Evolutionary conservation across 495 filamentous ascomycete genomes (phyloP).

Genomic region (Glutinoglossum americanum): DNA sequence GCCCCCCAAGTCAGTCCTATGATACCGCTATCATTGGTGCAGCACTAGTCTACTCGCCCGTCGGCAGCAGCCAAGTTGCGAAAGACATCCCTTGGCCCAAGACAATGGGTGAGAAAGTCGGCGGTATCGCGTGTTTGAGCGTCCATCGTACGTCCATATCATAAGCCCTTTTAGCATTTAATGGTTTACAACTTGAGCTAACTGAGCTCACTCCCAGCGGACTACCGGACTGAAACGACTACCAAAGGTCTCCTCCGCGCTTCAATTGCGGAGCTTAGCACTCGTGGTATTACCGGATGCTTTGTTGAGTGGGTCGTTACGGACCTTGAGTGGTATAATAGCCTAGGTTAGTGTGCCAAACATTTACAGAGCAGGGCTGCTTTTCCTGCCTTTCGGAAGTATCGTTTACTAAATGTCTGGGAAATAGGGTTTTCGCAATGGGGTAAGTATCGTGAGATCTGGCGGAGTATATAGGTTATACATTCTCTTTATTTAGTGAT

Average conservation of each 20-base stretch:
- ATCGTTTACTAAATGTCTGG: conserved; percentile 2
- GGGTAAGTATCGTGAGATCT: conserved; percentile 22
- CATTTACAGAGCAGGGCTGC: conserved; percentile 3
- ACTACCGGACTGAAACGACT: not conserved
- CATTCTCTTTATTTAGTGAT: not conserved
- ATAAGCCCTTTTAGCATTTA: not conserved
- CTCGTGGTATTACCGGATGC: conserved; percentile 18
- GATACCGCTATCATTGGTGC: conserved; percentile 33
- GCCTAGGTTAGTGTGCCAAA: conserved; percentile 10
- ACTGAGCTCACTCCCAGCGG: not conserved
- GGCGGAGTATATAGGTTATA: conserved; percentile 11
- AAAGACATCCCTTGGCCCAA: conserved; percentile 37
- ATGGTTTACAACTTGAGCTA: conserved; percentile 6
- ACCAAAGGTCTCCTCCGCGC: conserved; percentile 8
- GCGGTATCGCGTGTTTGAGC: conserved; percentile 38
- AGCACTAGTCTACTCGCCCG: conserved; percentile 32
- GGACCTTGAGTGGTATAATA: conserved; percentile 13
- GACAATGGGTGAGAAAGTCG: conserved; percentile 30
- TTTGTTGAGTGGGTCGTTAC: conserved; percentile 17
- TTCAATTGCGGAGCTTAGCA: conserved; percentile 16
- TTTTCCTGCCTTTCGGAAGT: conserved; percentile 5
- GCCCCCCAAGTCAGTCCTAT: not conserved
- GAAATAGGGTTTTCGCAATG: conserved; percentile 20
- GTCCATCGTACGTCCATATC: conserved; percentile 23
- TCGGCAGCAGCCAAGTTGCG: conserved; percentile 27